Evolutionary conservation across 345 rosid genomes (phyloP), one percentile per base, ranked within the genome.

Genomic region (Aquilaria yunnanensis): DNA sequence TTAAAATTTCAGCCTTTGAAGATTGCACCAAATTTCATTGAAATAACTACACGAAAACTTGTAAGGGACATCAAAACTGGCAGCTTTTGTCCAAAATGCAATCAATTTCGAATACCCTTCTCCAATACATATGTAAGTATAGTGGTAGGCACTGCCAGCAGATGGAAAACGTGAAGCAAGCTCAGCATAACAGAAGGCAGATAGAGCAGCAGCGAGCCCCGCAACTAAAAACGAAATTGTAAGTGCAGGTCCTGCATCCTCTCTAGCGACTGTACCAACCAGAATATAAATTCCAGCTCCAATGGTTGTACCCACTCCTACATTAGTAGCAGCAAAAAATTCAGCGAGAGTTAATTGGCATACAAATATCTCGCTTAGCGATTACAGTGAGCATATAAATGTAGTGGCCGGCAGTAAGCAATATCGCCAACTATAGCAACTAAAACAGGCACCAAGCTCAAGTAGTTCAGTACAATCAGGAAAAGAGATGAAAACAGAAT

Each of bases 91-190:
- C 8, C 43, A 37, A 37, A 37, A 37, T 1, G 43, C 5, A 9
- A 37, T 37, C 5, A 2, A 13, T 55, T 29, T 0, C 31, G 58
- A 30, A 71, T 74, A 94, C 99, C 96, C 90, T 81, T 94, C 99
- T 61, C 99, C 99, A 10, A 86, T 78, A 70, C 97, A 94, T 32
- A 94, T 86, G 78, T 94, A 94, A 0, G 99, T 69, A 76, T 90
- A 94, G 51, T 94, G 99, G 80, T 94, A 94, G 57, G 99, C 99
- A 80, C 99, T 94, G 67, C 99, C 99, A 63, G 99, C 99, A 62
- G 99, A 94, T 1, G 99, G 99, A 64, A 96, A 94, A 0, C 97
- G 92, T 71, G 86, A 75, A 54, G 97, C 88, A 50, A 94, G 95
- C 76, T 94, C 99, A 0, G 99, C 99, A 70, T 94, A 94, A 71